Percentiles rank a stretch among this genome's conserved stretches.
Conservation (phyloP, 495 filamentous ascomycete species). For the Aspergillus sclerotiicarbonarius region DNA sequence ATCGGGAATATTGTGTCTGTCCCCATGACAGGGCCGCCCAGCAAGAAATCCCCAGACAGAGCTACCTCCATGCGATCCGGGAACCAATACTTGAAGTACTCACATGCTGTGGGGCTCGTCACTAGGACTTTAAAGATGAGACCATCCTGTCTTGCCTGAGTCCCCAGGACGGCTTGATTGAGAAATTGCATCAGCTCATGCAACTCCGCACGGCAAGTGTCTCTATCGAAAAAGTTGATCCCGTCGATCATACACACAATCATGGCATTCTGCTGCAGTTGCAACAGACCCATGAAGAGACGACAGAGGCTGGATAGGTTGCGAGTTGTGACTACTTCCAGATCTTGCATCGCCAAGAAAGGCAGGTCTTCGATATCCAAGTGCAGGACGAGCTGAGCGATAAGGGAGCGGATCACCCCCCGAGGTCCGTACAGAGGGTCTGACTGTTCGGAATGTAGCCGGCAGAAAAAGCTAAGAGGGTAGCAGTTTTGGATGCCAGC, state of each 20-base stretch:
- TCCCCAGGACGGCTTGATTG: background rate
- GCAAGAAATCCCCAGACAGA: background rate
- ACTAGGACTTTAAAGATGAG: background rate
- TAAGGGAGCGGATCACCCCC: background rate
- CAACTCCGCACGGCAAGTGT: background rate
- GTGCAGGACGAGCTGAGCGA: background rate
- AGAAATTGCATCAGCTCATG: background rate
- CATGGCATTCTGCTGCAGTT: background rate
- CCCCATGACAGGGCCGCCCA: too few species aligned
- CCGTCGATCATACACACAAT: background rate
- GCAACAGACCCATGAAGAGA: background rate
- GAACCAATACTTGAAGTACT: background rate
- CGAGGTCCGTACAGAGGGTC: background rate
- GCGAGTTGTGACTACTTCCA: background rate
- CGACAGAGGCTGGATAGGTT: background rate
- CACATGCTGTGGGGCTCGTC: background rate
- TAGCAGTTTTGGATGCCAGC: too few species aligned
- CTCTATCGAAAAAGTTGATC: background rate
- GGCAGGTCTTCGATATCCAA: background rate
- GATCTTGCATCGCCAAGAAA: background rate
- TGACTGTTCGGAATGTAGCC: background rate
- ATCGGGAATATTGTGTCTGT: too few species aligned
- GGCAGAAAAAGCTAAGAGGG: background rate
- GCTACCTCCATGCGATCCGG: background rate
- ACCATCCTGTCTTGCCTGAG: background rate